Evolutionary conservation across 148 eudicot genomes (phyloP).

Genomic region (Rhododendron simsii): DNA sequence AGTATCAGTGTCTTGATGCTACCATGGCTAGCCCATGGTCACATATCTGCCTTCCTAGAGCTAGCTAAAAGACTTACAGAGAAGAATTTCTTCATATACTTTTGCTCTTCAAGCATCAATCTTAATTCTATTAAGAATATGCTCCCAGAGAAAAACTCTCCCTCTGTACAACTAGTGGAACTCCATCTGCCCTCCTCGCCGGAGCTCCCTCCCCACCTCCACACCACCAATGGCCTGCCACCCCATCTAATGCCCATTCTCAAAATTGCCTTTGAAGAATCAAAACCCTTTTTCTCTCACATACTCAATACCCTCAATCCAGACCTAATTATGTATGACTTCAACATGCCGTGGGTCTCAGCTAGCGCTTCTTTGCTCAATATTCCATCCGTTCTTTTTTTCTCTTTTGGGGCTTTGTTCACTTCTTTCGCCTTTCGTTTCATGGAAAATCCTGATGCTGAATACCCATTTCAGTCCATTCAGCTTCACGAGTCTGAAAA

Average conservation of each 20-base stretch:
- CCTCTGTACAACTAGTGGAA: background rate
- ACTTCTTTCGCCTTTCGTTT: background rate
- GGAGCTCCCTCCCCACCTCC: conserved; percentile 16
- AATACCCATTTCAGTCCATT: background rate
- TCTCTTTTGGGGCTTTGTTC: background rate
- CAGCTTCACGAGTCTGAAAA: background rate
- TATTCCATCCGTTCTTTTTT: background rate
- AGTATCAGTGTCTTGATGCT: conserved; percentile 5
- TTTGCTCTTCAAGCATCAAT: background rate
- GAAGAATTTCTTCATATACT: background rate
- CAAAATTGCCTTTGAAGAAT: conserved; percentile 18
- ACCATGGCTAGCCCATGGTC: conserved; percentile 15
- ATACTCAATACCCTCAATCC: conserved; percentile 9
- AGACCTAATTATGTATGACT: conserved; percentile 26
- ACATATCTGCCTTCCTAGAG: conserved; percentile 10
- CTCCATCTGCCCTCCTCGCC: background rate
- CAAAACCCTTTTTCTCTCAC: conserved; percentile 7
- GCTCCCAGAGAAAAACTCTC: background rate
- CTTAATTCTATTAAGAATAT: background rate
- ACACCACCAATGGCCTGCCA: conserved; percentile 36
- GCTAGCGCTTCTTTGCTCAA: background rate
- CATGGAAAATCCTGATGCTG: background rate
- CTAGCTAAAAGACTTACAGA: conserved; percentile 1
- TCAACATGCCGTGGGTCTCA: conserved; percentile 27
- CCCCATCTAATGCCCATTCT: conserved; percentile 20